Base-by-base conservation (phyloP, 257 asterid species). In the Jasminum sambac region DNA sequence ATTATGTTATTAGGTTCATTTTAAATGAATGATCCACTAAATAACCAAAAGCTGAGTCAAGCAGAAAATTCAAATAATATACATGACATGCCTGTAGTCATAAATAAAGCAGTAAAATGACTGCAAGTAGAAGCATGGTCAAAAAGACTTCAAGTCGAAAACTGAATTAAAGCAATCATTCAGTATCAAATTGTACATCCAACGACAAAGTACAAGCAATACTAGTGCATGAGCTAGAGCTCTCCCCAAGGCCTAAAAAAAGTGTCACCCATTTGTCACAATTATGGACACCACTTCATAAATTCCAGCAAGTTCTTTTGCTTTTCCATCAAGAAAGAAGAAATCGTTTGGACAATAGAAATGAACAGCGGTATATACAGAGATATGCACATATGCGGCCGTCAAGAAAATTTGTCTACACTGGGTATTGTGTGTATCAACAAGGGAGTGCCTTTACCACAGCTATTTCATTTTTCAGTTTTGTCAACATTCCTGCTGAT, bases 21-120 rank as follows among this genome's bases (percentile, higher is more conserved):
- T 3, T 58, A 76, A 44, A 71, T 58, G 48, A 66, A 68, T 44
- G 71, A 63, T 38, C 38, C 48, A 68, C 26, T 12, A 68, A 30
- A 21, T 36, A 64, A 41, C 12, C 64, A 36, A 16, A 38, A 41
- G 63, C 42, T 63, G 44, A 73, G 44, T 73, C 46, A 65, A 30
- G 42, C 39, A 62, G 62, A 23, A 11, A 52, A 17, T 30, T 30
- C 36, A 46, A 64, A 44, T 30, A 46, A 64, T 8, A 42, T 67
- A 39, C 66, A 12, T 69, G 69, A 65, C 1, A 37, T 60, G 68
- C 57, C 72, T n/a, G 70, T 25, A 8, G 11, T 37, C 13, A 58
- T 17, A 23, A 55, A 44, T 8, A 37, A 62, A 50, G 37, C 36
- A 5, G 16, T 69, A 46, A 62, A 70, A 13, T 26, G 65, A 11